These are phyloP conservation scores for Holtermannia corniformis DNA, from an alignment of 768 basidiomycete genomes.

Conservation along the genomic window DNA sequence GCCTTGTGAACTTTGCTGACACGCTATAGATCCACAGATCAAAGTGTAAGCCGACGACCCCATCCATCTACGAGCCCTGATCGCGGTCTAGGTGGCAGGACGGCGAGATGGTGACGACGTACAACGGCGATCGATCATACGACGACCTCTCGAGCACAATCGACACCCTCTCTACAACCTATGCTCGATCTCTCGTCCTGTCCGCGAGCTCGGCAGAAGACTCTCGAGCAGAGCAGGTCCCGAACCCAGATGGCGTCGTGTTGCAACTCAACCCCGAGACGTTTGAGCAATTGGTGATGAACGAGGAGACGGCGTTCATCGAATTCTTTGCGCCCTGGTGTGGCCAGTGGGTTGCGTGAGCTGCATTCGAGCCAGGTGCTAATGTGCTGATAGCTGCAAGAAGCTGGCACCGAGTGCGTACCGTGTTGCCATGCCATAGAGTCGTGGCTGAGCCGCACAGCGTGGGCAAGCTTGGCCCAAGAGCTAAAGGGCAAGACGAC, in stretches of 20 bases:
- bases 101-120: conserved; percentile 55
- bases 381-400: conserved; percentile 54
- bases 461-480: conserved; percentile 65
- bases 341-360: conserved; percentile 51
- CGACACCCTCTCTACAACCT: conserved; percentile 41
- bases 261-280: conserved; percentile 40
- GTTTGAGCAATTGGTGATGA: conserved; percentile 35
- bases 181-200: conserved; percentile 15
- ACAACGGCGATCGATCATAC: conserved; percentile 50
- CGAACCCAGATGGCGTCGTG: conserved; percentile 45
- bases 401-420: conserved; percentile 60
- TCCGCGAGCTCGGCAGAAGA: conserved; percentile 4
- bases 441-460: conserved; percentile 31
- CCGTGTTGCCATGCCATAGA: neutral
- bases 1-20: neutral
- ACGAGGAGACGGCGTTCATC: conserved; percentile 51
- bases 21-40: conserved; percentile 53
- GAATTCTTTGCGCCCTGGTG: conserved; percentile 96
- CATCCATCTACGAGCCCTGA: neutral
- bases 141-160: conserved; percentile 54
- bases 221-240: conserved; percentile 1
- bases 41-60: conserved; percentile 48
- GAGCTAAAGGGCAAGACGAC: conserved; percentile 61
- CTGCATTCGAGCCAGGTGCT: neutral
- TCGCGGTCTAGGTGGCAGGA: conserved; percentile 43